phyloP scores from a whole-genome alignment of 352 stramenopile genomes.

The Phytophthora tentaculata region DNA sequence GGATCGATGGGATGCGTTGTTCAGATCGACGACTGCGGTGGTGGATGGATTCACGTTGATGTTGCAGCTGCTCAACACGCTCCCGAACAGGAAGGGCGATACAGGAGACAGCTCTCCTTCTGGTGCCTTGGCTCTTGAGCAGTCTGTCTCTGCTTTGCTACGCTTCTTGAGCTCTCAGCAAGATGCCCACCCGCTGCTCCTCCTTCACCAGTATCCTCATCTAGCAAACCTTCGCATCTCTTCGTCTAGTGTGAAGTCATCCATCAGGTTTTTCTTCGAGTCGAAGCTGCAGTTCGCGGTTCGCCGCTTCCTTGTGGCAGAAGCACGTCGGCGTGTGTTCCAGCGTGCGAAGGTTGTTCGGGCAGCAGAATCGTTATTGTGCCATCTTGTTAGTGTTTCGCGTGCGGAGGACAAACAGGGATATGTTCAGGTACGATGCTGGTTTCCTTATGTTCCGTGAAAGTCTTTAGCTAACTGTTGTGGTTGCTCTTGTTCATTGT shows the following conservation, averaged over 20 bases:
- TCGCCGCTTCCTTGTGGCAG: constrained; percentile 60
- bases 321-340: constrained; percentile 60
- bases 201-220: constrained; percentile 59
- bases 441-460: constrained; percentile 3
- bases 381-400: constrained; percentile 61
- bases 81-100: constrained; percentile 45
- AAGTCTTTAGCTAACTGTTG: constrained; percentile 2
- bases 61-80: constrained; percentile 55
- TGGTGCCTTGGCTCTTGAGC: constrained; percentile 44
- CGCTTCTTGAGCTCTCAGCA: constrained; percentile 43
- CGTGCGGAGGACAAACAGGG: constrained; percentile 68
- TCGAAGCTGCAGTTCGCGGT: constrained; percentile 65
- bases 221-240: constrained; percentile 58
- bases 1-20: constrained; percentile 49
- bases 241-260: constrained; percentile 48
- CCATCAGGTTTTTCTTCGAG: constrained; percentile 52
- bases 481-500: constrained; percentile 8
- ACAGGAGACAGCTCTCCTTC: constrained; percentile 32
- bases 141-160: constrained; percentile 43
- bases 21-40: constrained; percentile 44
- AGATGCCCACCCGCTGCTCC: constrained; percentile 46
- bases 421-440: constrained; percentile 66
- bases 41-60: constrained; percentile 64
- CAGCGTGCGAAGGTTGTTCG: constrained; percentile 52
- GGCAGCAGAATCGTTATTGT: constrained; percentile 56